These are phyloP conservation scores for Entrophospora sp. DNA, from an alignment of 192 early-diverging fungal species.

Conservation along the genomic window DNA sequence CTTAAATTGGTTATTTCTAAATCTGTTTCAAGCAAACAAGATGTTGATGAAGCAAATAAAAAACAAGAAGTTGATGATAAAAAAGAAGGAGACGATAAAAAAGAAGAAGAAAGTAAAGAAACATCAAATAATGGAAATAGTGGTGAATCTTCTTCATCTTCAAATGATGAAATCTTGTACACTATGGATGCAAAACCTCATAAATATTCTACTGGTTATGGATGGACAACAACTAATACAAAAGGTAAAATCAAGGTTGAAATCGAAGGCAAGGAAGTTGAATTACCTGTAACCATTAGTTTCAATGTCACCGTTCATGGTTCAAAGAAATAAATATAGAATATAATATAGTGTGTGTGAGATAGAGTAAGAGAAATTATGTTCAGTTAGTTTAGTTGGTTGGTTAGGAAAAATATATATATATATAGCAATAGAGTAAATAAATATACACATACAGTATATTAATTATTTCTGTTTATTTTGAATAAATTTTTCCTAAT, in stretches of 20 bases:
- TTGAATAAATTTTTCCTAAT: too few relatives aligned
- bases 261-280: slow-evolving; percentile 16
- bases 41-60: background rate
- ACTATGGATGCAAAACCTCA: slow-evolving; percentile 12
- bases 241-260: slow-evolving; percentile 18
- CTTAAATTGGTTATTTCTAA: slow-evolving; percentile 12
- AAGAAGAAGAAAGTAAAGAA: background rate
- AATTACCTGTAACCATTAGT: slow-evolving; percentile 17
- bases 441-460: too few relatives aligned
- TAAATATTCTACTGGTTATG: background rate
- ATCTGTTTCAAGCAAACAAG: background rate
- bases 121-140: background rate
- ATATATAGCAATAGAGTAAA: too few relatives aligned
- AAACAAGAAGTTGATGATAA: background rate
- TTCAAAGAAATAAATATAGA: slow-evolving; percentile 17
- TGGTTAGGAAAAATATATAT: too few relatives aligned
- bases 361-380: too few relatives aligned
- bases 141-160: background rate
- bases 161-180: background rate
- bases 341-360: too few relatives aligned
- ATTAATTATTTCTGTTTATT: too few relatives aligned
- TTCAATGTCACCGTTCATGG: slow-evolving; percentile 17
- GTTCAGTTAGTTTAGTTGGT: too few relatives aligned
- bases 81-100: background rate
- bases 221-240: background rate